Base-by-base conservation (phyloP, 1,139 yeast genomes). In the Suhomyces chickasaworum region DNA sequence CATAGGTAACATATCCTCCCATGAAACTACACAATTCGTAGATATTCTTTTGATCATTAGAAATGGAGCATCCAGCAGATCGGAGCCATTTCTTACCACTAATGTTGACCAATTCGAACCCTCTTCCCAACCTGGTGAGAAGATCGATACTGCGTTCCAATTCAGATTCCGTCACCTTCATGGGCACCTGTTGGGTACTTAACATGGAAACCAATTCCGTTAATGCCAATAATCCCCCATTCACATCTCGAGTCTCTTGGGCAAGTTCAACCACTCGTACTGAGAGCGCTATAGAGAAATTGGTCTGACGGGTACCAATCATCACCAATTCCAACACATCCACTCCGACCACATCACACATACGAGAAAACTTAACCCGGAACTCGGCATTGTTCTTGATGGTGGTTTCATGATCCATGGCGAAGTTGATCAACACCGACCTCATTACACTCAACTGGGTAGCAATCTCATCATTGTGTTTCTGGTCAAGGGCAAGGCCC, bases 331-430 rank as follows among this genome's bases (percentile, higher is more conserved):
- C 84, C 35, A 89, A 64, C 1, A 96, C 93, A 60, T 89, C 96
- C n/a, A 89, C 82, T 1, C 96, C 96, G 16, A 88, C 83, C 58
- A 86, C 82, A 18, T 77, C 73, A 56, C 96, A 87, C 75, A 89
- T 83, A 50, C 80, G 79, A 39, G 88, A 81, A 65, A 89, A 89
- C 59, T 86, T 84, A 22, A 77, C 69, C 37, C 93, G 68, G 60
- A 88, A 83, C 49, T 83, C 83, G 1, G 83, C 75, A 58, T 86
- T 84, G 46, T 71, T 73, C 45, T 78, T 69, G 45, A 89, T 84
- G 55, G 86, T 90, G 12, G 74, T 70, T 22, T 80, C 77, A 56
- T 84, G 83, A 13, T 78, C 81, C 43, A 68, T 69, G n/a, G 91
- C 90, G 65, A 83, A 83, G 49, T 75, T 76, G 21, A 83, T 67